Percentiles rank a stretch among this genome's conserved stretches.
Conservation (phyloP, 116 monocot species). For the Iris pallida region DNA sequence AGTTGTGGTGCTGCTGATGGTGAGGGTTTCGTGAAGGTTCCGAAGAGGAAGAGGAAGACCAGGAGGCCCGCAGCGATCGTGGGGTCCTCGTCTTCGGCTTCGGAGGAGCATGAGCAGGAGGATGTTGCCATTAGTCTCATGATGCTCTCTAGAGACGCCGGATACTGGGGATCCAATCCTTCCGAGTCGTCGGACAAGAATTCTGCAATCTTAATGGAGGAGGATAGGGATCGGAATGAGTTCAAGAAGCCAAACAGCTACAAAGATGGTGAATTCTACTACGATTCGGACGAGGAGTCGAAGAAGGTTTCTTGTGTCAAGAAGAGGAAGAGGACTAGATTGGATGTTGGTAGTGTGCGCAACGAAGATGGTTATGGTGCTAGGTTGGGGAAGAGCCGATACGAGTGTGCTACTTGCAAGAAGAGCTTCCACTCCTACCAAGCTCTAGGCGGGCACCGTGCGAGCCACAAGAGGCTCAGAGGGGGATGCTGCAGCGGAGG, state of each 20-base stretch:
- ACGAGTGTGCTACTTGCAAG: slow-evolving; percentile 19
- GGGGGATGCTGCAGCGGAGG: neutral
- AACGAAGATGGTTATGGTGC: neutral
- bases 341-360: neutral
- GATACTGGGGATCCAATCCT: neutral
- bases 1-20: neutral
- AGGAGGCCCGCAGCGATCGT: slow-evolving; percentile 5
- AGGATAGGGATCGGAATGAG: neutral
- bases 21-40: neutral
- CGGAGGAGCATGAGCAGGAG: slow-evolving; percentile 24
- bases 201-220: slow-evolving; percentile 18
- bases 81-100: neutral
- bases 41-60: neutral
- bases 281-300: neutral
- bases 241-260: neutral
- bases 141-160: slow-evolving; percentile 40
- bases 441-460: slow-evolving; percentile 37
- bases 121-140: slow-evolving; percentile 40
- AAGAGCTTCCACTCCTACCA: slow-evolving; percentile 33
- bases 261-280: neutral
- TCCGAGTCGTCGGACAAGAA: slow-evolving; percentile 22
- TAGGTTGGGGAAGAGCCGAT: slow-evolving; percentile 11
- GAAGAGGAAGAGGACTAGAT: neutral
- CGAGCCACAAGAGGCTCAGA: slow-evolving; percentile 32
- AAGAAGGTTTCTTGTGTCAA: neutral